These are phyloP conservation scores for Aristolochia californica DNA, from an alignment of 164 flowering plant genomes.

Conservation along the genomic window DNA sequence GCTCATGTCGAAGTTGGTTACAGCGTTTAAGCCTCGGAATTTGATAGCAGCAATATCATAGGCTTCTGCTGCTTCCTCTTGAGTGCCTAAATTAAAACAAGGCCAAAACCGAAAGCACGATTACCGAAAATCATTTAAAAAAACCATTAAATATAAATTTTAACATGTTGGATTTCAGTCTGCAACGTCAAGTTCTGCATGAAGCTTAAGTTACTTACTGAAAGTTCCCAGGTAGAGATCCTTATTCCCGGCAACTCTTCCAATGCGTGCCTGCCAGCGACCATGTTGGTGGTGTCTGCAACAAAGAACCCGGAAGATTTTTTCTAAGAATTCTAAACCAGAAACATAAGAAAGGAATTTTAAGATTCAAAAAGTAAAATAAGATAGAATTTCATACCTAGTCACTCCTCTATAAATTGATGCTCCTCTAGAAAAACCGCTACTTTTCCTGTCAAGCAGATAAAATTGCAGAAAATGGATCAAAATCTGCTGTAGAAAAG, in stretches of 20 bases:
- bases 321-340: neutral
- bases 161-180: neutral
- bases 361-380: neutral
- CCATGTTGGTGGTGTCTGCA: slow-evolving; percentile 89
- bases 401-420: slow-evolving; percentile 84
- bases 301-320: neutral
- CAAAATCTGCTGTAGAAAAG: neutral
- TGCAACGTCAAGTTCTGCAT: neutral
- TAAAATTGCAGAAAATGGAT: neutral
- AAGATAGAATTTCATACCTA: slow-evolving; percentile 27
- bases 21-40: slow-evolving; percentile 76
- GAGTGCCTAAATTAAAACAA: slow-evolving; percentile 38
- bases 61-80: slow-evolving; percentile 90
- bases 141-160: neutral
- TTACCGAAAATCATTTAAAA: neutral
- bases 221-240: slow-evolving; percentile 91
- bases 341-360: neutral
- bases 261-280: slow-evolving; percentile 87
- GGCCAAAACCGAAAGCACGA: neutral
- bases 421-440: slow-evolving; percentile 91
- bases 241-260: slow-evolving; percentile 87
- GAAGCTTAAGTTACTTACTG: slow-evolving; percentile 34
- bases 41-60: slow-evolving; percentile 87
- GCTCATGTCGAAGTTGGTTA: slow-evolving; percentile 82
- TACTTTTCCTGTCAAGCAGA: slow-evolving; percentile 42